These are phyloP conservation scores for Suillus placidus DNA, from an alignment of 768 basidiomycete species.

Conservation along the genomic window DNA sequence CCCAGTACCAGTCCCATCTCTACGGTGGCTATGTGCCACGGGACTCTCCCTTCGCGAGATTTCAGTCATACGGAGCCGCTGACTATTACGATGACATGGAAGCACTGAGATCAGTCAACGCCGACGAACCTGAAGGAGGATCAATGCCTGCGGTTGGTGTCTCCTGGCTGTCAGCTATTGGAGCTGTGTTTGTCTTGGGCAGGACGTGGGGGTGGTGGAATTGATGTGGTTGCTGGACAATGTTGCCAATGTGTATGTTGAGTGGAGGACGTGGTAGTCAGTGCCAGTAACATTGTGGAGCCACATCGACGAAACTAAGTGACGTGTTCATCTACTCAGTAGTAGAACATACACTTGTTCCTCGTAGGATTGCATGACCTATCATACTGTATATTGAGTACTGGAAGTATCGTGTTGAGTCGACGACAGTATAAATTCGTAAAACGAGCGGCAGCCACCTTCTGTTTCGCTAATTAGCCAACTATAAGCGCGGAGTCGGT, in stretches of 20 bases:
- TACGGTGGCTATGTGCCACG: conserved; percentile 15
- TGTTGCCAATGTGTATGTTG: neutral
- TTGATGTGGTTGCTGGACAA: neutral
- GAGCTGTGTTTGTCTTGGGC: conserved; percentile 6
- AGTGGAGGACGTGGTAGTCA: neutral
- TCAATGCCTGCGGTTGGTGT: neutral
- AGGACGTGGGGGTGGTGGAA: conserved; percentile 6
- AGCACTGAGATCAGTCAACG: neutral
- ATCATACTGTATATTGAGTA: neutral
- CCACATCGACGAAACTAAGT: neutral
- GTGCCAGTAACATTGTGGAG: neutral
- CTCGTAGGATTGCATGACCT: neutral
- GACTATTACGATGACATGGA: neutral
- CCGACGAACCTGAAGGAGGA: neutral
- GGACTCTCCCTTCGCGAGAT: conserved; percentile 9
- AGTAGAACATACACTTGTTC: neutral
- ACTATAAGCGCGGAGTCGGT: neutral
- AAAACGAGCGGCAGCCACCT: no score
- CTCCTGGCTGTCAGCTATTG: neutral
- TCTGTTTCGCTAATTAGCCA: no score
- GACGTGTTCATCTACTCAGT: neutral
- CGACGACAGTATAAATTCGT: neutral
- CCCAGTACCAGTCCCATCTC: conserved; percentile 11
- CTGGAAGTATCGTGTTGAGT: neutral
- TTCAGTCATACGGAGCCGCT: conserved; percentile 15